Base-by-base conservation (phyloP, 176 grass and related monocot species). In the Canna indica region DNA sequence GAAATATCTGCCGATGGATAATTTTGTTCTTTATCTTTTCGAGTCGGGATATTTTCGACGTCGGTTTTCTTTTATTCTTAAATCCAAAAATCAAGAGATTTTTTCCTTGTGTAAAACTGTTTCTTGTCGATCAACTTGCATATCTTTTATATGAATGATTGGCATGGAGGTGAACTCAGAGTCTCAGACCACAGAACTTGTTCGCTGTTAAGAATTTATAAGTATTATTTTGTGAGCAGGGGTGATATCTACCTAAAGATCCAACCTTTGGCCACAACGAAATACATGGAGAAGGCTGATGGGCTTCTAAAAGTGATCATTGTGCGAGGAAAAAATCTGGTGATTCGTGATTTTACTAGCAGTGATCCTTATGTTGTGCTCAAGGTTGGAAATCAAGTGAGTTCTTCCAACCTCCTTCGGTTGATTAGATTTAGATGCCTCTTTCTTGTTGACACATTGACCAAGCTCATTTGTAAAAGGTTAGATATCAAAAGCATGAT, bases 341-440 rank as follows among this genome's bases (percentile, higher is more conserved):
- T 84, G 59, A 79, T 95, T 68, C 75, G 91, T 66, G 91, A 95
- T 75, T 95, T 95, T 71, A 85, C 54, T 54, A 90, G 87, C 63
- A 95, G 91, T 67, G 91, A 95, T 80, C 91, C 91, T 41, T 95
- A 95, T 80, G 91, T 95, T 67, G 76, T 95, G 61, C 70, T 95
- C 47, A 82, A 80, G 73, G 45, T 87, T 59, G 91, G 84, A 16
- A 77, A 83, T 75, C 52, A 28, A 77, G 91, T 95, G 42, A 77
- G 83, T 72, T 44, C 4, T 11, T 8, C 41, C 0, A 11, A 44
- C 41, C 41, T 8, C 41, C 7, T 44, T 0, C 13, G 6, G 41
- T 8, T 31, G 0, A 31, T 34, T 59, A 7, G 7, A 11, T 11
- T 59, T 22, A 58, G 3, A 18, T 58, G 15, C 22, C 24, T 11